A percentile compares a stretch with the other conserved stretches of the same genome.
Conservation (phyloP, 1,139 yeast genomes). For the Lodderomyces orthopsilosis region DNA sequence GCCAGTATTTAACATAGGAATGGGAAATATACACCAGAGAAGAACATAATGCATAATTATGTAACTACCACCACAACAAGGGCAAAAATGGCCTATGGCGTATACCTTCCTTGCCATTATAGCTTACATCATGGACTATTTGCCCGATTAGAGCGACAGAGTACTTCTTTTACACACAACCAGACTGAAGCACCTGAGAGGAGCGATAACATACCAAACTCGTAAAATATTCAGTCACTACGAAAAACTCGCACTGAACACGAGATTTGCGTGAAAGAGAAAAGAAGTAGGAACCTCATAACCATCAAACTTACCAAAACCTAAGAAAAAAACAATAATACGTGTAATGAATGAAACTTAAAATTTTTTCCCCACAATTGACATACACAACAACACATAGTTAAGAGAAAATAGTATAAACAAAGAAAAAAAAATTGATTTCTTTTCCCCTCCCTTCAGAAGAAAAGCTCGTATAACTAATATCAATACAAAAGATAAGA, state of each 20-base stretch:
- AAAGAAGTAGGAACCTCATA: not conserved
- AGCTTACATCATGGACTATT: too few relatives aligned
- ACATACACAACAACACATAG: not conserved
- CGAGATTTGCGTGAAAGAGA: not conserved
- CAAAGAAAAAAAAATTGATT: not conserved
- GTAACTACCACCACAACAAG: not conserved
- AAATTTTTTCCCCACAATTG: conserved; percentile 3
- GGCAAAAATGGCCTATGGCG: too few relatives aligned
- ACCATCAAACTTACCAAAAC: not conserved
- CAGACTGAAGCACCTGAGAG: too few relatives aligned
- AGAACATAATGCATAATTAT: not conserved
- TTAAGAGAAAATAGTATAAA: not conserved
- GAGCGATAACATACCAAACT: too few relatives aligned
- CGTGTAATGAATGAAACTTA: not conserved
- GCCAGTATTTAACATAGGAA: not conserved
- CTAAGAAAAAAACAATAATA: not conserved
- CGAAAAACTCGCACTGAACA: too few relatives aligned
- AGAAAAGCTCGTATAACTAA: too few relatives aligned
- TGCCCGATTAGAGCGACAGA: too few relatives aligned
- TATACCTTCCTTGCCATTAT: too few relatives aligned
- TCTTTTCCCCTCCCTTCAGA: not conserved
- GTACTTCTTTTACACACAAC: too few relatives aligned
- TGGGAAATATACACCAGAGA: too few relatives aligned
- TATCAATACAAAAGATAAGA: too few relatives aligned
- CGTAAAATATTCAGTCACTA: too few relatives aligned